These are phyloP conservation scores for Penicillium expansum DNA, from an alignment of 2,329 filamentous ascomycete genomes.

Conservation along the genomic window DNA sequence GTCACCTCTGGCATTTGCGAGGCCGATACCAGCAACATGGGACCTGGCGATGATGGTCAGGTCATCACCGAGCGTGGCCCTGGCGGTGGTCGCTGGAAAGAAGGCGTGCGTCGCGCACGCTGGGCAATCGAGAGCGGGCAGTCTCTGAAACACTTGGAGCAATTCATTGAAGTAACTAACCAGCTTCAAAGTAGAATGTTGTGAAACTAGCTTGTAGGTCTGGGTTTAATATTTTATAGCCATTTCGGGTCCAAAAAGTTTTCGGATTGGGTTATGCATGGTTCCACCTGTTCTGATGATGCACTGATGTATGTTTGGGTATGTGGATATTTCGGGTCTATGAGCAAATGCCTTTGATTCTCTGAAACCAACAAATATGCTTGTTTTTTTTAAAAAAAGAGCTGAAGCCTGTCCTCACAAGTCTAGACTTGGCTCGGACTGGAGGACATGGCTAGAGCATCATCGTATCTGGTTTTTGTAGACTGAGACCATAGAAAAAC, in stretches of 20 bases:
- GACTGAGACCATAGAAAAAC: background rate
- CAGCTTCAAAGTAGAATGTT: conserved; percentile 25
- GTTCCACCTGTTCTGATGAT: background rate
- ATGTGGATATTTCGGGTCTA: background rate
- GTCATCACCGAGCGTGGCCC: conserved; percentile 81
- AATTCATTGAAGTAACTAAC: conserved; percentile 82
- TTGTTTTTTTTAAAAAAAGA: background rate
- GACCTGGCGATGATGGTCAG: conserved; percentile 72
- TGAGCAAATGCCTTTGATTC: background rate
- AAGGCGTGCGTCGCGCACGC: conserved; percentile 80
- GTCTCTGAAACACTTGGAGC: conserved; percentile 77
- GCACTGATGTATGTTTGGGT: background rate
- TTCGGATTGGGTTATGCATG: background rate
- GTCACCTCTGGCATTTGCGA: conserved; percentile 86
- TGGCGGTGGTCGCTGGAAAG: conserved; percentile 88
- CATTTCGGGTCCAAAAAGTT: background rate
- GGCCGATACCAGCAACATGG: conserved; percentile 75
- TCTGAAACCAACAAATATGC: background rate
- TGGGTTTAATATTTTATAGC: background rate
- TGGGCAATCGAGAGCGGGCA: conserved; percentile 85
- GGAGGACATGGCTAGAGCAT: background rate
- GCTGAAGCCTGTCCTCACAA: background rate
- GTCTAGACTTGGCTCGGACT: background rate
- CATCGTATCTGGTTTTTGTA: conserved; percentile 1
- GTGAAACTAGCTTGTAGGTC: background rate